Evolutionary conservation across 1,284 basidiomycete genomes (phyloP).

Genomic region (Clitocybe nebularis): DNA sequence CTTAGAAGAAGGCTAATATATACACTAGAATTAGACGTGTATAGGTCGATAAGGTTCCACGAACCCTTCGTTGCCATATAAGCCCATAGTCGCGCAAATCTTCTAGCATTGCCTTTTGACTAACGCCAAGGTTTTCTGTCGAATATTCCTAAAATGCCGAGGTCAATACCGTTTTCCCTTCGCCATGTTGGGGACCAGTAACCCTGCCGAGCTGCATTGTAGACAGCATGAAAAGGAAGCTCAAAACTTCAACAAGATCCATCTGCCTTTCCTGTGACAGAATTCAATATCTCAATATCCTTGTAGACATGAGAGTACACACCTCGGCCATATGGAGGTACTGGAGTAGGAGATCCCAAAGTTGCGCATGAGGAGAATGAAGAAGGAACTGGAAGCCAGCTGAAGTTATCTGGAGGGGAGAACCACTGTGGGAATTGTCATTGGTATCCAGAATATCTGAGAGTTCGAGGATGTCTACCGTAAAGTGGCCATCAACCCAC

Average conservation of each 20-base stretch:
- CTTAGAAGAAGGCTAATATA: conserved; percentile 60
- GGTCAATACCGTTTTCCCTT: background rate
- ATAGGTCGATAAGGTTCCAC: no score
- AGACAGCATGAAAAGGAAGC: conserved; percentile 93
- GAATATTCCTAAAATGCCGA: conserved; percentile 77
- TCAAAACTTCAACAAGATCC: conserved; percentile 92
- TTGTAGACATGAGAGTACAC: conserved; percentile 18
- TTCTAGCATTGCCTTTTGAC: conserved; percentile 84
- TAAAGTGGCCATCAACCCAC: conserved; percentile 78
- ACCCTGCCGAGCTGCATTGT: conserved; percentile 90
- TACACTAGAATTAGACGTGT: no score
- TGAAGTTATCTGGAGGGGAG: conserved; percentile 82
- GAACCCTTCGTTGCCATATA: conserved; percentile 76
- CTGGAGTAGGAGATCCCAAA: conserved; percentile 95
- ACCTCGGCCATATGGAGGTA: conserved; percentile 85
- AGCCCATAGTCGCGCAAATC: conserved; percentile 95
- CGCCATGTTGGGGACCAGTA: conserved; percentile 21
- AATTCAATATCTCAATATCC: background rate
- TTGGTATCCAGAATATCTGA: conserved; percentile 4
- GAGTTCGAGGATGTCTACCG: conserved; percentile 39
- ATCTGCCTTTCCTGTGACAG: conserved; percentile 69
- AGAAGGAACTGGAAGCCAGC: conserved; percentile 96
- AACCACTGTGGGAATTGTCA: conserved; percentile 35
- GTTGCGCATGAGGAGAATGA: conserved; percentile 92
- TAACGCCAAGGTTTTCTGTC: conserved; percentile 74